Evolutionary conservation across 805 yeast genomes (phyloP).

Genomic region (Kuraishia ogatae): DNA sequence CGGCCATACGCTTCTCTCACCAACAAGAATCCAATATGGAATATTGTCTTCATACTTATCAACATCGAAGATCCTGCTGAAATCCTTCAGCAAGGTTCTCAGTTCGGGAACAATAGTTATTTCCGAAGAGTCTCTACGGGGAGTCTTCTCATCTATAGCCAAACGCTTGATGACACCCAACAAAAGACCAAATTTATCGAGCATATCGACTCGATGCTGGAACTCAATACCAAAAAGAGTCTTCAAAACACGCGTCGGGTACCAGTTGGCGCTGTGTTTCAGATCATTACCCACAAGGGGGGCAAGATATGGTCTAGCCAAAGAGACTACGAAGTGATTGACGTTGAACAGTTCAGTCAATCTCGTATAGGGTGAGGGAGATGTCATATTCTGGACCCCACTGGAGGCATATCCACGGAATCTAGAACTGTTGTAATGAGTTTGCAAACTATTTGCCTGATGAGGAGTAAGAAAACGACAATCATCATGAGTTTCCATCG

Average conservation of each 20-base stretch:
- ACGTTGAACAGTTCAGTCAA: conserved; percentile 91
- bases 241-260: conserved; percentile 22
- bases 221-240: conserved; percentile 66
- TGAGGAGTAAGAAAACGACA: conserved; percentile 33
- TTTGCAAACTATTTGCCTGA: conserved; percentile 24
- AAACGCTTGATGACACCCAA: conserved; percentile 63
- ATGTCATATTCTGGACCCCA: conserved; percentile 9
- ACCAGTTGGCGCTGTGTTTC: conserved; percentile 44
- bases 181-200: conserved; percentile 71
- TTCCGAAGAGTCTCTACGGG: conserved; percentile 66
- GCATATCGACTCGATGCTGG: conserved; percentile 73
- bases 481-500: conserved; percentile 23
- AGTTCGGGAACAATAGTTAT: conserved; percentile 87
- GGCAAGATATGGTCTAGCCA: conserved; percentile 91
- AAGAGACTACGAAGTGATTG: conserved; percentile 82
- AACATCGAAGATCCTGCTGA: conserved; percentile 72
- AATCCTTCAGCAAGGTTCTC: conserved; percentile 57
- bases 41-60: conserved; percentile 63
- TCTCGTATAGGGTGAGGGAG: conserved; percentile 70
- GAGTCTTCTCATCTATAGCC: conserved; percentile 82
- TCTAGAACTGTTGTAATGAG: background rate
- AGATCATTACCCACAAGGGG: conserved; percentile 81
- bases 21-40: conserved; percentile 83
- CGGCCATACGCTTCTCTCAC: conserved; percentile 93
- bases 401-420: conserved; percentile 12